Percentiles rank a stretch among this genome's conserved stretches.
Evolutionary conservation across 23 red algal species (phyloP).

Genomic region (Gracilaria vermiculophylla): DNA sequence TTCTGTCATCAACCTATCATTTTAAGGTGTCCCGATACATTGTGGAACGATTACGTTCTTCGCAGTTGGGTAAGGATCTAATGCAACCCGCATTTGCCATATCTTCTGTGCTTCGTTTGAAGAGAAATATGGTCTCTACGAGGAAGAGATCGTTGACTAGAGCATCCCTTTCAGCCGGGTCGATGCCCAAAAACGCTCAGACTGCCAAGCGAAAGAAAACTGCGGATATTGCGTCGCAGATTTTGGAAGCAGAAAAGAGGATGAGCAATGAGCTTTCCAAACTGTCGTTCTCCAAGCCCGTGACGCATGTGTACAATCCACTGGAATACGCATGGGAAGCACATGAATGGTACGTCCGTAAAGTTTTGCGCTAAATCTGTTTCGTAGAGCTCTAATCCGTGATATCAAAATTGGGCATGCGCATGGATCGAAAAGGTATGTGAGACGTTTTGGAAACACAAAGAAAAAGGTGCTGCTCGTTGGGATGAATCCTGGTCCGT

Average conservation of each 20-base stretch:
- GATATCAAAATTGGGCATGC: not conserved
- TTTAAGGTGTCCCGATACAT: no score
- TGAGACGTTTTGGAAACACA: constrained; percentile 17
- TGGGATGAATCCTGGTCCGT: constrained; percentile 84
- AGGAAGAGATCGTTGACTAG: not conserved
- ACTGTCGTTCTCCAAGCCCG: constrained; percentile 36
- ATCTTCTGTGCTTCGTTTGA: not conserved
- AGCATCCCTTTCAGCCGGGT: not conserved
- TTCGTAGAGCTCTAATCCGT: not conserved
- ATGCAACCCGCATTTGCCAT: not conserved
- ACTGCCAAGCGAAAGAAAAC: not conserved
- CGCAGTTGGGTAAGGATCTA: no score
- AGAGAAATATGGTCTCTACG: not conserved
- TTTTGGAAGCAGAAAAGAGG: constrained; percentile 53
- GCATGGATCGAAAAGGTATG: constrained; percentile 27
- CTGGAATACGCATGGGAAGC: constrained; percentile 66
- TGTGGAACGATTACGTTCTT: no score
- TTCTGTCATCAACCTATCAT: no score
- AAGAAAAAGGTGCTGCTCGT: constrained; percentile 68
- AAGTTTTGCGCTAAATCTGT: not conserved
- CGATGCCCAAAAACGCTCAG: not conserved
- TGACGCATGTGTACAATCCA: constrained; percentile 62
- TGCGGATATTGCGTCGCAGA: not conserved
- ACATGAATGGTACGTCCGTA: constrained; percentile 60
- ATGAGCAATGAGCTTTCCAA: constrained; percentile 35